Base-by-base conservation (phyloP, 768 basidiomycete species). In the Trametes cingulata region DNA sequence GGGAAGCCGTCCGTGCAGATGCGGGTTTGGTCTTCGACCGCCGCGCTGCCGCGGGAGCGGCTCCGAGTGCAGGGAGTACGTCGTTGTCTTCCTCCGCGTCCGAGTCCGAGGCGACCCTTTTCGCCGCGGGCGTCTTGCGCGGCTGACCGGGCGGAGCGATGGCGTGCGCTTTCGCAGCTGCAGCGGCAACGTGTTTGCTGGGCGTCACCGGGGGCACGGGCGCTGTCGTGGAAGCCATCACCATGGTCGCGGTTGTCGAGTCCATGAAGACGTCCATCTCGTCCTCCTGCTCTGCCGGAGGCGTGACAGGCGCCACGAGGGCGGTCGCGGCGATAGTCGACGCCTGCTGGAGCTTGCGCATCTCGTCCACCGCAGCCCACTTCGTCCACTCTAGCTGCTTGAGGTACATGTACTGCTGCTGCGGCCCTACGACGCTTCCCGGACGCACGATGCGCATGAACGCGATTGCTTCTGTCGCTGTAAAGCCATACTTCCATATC, bases 391-490 rank as follows among this genome's bases (percentile, higher is more conserved):
- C 91, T 45, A 95, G 74, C 69, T 97, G 94, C 76, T 95, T 95
- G 69, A 93, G 84, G 71, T 95, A 95, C 84, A 97, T 87, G 71
- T 92, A 97, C 72, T 97, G 94, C 70, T 94, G 93, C 65, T 94
- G 92, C 19, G 92, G 92, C 13, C 93, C 93, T 51, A 95, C 93
- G 43, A 95, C 93, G 58, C 88, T 90, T 6, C 95, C 96, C 2
- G 97, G 97, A 45, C 97, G 87, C 56, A 97, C 87, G 66, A 99
- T 93, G 19, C 97, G 89, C 97, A 98, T 98, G 75, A 95, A 98
- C 0, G 90, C 97, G 57, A 98, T 98, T 6, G 90, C 97, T 75
- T 98, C 93, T 51, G 87, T 84, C 1, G 96, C 96, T 17, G 95
- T 93, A 72, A 99, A 99, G 20, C 92, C 93, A 68, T 98, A 96